Evolutionary conservation across 2,329 filamentous ascomycete genomes (phyloP), one percentile per base, ranked within the genome.

Genomic region (Penicillium sclerotiorum): DNA sequence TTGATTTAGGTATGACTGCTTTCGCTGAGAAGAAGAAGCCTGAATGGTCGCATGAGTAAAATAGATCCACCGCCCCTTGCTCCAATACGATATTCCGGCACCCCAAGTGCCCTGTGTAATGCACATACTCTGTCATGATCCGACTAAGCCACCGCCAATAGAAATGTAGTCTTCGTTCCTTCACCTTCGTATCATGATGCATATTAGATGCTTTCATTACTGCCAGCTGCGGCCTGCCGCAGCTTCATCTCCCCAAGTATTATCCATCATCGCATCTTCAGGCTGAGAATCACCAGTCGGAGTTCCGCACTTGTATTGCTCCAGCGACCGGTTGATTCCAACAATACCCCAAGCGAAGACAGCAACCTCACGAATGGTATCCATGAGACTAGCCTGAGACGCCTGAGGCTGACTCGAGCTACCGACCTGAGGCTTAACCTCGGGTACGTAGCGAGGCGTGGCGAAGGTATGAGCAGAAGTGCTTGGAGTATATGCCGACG

Each of bases 1-100:
- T 18, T n/a, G 30, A 23, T 30, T 23, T 52, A 79, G 80, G 82
- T 11, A 86, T 97, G 94, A 86, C 86, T 70, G 94, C 94, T 11
- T 99, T 99, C 80, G 88, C 89, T 2, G 89, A 92, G 74, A 97
- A 97, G 85, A 84, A 89, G 77, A 95, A 95, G 81, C 77, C 94
- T 0, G 85, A 94, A 71, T 99, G 94, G 93, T 85, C 81, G 54
- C 80, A 96, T 71, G 84, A 90, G 69, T 95, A 81, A 30, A 39
- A 20, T n/a, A n/a, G n/a, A n/a, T n/a, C n/a, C n/a, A n/a, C n/a
- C n/a, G n/a, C n/a, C n/a, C n/a, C n/a, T n/a, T n/a, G n/a, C n/a
- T n/a, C n/a, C n/a, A n/a, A n/a, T n/a, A 35, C 22, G 13, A 13
- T n/a, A 8, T 8, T 8, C 15, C 6, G 28, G 38, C 15, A 28